Evolutionary conservation across 345 rosid species (phyloP).

Genomic region (Eucalyptus caleyi): DNA sequence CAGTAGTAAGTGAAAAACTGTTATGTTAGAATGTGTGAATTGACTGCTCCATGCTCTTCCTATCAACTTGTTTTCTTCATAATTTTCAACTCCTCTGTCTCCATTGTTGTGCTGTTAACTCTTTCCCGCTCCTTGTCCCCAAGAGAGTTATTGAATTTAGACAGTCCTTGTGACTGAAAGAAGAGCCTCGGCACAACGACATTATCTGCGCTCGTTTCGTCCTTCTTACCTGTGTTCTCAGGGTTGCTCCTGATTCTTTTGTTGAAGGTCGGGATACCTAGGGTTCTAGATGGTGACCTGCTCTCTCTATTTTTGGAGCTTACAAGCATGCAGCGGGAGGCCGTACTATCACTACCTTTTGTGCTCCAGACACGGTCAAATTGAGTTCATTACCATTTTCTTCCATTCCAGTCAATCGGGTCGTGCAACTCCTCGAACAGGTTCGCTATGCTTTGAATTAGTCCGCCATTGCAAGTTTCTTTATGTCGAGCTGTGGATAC

Average conservation of each 20-base stretch:
- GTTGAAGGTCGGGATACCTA: constrained; percentile 48
- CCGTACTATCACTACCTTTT: constrained; percentile 38
- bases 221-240: not conserved
- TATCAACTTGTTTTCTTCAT: not conserved
- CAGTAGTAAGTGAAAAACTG: not conserved
- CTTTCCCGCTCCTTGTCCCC: not conserved
- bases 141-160: not conserved
- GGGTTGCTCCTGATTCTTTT: not conserved
- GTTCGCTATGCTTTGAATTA: constrained; percentile 76
- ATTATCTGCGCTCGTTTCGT: not conserved
- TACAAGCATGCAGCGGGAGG: constrained; percentile 73
- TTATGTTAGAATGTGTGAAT: not conserved
- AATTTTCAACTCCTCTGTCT: not conserved
- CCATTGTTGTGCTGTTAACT: not conserved
- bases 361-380: constrained; percentile 30
- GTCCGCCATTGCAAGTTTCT: not conserved
- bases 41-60: not conserved
- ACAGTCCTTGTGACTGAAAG: not conserved
- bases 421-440: constrained; percentile 86
- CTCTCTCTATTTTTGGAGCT: constrained; percentile 94
- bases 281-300: constrained; percentile 91
- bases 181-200: not conserved
- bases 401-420: constrained; percentile 48
- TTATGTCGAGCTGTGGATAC: not conserved
- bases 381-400: constrained; percentile 13